Conservation (phyloP, 1,284 basidiomycete genomes). For the Boletus smithii region DNA sequence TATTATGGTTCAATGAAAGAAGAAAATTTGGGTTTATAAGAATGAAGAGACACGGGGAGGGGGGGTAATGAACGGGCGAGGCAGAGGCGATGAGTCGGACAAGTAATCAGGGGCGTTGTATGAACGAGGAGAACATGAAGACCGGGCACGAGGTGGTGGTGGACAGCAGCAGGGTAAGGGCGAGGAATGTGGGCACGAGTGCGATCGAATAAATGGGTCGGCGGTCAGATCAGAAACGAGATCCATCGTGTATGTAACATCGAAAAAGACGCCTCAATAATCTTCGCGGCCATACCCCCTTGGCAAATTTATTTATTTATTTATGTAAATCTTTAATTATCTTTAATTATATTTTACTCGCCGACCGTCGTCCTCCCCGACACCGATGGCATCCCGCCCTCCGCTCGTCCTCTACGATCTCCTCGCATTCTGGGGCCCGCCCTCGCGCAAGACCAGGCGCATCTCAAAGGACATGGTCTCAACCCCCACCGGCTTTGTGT, state of each 20-base stretch:
- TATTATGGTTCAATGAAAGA: conserved; percentile 51
- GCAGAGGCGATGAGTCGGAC: conserved; percentile 41
- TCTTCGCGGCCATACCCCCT: conserved; percentile 28
- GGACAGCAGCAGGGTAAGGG: conserved; percentile 41
- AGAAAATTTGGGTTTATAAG: conserved; percentile 46
- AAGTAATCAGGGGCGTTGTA: conserved; percentile 41
- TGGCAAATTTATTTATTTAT: conserved; percentile 3
- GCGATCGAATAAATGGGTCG: conserved; percentile 36
- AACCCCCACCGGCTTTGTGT: conserved; percentile 81
- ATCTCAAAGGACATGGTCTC: conserved; percentile 65
- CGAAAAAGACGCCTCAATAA: too few species aligned
- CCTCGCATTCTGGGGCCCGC: conserved; percentile 56
- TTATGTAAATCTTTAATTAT: background rate
- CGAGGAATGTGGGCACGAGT: conserved; percentile 33
- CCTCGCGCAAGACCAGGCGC: conserved; percentile 54
- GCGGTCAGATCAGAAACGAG: conserved; percentile 27
- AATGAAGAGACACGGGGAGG: conserved; percentile 42
- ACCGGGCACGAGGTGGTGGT: conserved; percentile 45
- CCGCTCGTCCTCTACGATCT: conserved; percentile 77
- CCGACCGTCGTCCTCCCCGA: too few species aligned
- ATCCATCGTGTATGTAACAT: conserved; percentile 21
- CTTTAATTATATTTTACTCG: too few species aligned
- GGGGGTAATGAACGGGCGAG: conserved; percentile 34
- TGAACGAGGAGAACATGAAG: conserved; percentile 49
- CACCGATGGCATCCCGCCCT: too few species aligned